Conservation (phyloP, 495 filamentous ascomycete genomes). For the Aspergillus cristatus region DNA sequence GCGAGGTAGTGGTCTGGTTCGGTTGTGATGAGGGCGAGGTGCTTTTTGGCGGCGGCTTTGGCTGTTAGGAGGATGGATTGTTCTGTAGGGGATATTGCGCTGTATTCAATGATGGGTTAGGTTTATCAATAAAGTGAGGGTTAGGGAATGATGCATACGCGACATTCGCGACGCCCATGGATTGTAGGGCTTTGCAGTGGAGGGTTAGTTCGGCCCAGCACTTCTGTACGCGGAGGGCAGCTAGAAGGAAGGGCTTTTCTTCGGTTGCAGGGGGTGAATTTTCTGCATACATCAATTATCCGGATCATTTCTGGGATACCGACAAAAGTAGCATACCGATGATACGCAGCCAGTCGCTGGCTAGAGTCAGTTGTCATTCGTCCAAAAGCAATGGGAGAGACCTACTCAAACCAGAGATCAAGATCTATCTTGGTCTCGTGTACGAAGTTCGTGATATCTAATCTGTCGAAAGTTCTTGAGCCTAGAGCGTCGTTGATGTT, state of each 20-base stretch:
- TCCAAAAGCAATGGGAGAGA: neutral
- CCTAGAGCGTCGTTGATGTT: conserved; percentile 27
- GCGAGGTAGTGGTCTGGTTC: conserved; percentile 37
- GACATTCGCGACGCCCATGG: conserved; percentile 40
- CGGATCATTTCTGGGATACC: neutral
- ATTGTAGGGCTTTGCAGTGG: conserved; percentile 38
- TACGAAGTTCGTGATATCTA: conserved; percentile 30
- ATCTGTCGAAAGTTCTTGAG: conserved; percentile 11
- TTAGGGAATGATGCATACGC: conserved; percentile 14
- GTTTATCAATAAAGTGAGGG: neutral
- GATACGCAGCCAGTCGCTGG: conserved; percentile 36
- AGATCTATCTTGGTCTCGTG: conserved; percentile 37
- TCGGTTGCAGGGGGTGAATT: conserved; percentile 14
- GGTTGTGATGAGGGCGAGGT: conserved; percentile 35
- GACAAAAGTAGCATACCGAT: conserved; percentile 20
- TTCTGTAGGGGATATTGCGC: conserved; percentile 34
- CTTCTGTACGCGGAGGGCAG: conserved; percentile 34
- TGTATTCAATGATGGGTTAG: neutral
- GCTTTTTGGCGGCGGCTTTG: conserved; percentile 39
- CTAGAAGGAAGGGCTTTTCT: conserved; percentile 27
- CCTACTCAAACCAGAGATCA: conserved; percentile 39
- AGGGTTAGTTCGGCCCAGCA: conserved; percentile 43
- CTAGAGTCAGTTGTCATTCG: neutral
- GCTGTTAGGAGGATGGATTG: conserved; percentile 33
- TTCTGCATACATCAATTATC: conserved; percentile 7